Percentiles rank a stretch among this genome's conserved stretches.
Evolutionary conservation across 2,329 filamentous ascomycete species (phyloP).

Genomic region (Stachybotrys chartarum): DNA sequence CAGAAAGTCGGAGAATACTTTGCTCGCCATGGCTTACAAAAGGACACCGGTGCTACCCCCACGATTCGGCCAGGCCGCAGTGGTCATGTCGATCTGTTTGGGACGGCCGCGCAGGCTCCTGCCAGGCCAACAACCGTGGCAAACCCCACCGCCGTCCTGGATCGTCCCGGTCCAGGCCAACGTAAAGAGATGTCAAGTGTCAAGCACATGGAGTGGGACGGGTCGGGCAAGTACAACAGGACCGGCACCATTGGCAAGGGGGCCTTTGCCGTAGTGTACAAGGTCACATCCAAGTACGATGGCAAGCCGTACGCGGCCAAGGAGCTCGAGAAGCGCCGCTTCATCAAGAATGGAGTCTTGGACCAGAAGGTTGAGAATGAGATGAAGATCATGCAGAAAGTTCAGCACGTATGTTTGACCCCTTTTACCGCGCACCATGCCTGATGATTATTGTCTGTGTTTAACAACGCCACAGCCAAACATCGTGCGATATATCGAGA

Average conservation of each 20-base stretch:
- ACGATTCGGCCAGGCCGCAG: slow-evolving; percentile 40
- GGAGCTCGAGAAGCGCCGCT: slow-evolving; percentile 85
- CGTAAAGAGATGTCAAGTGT: slow-evolving; percentile 14
- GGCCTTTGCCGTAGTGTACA: slow-evolving; percentile 90
- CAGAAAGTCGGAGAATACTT: slow-evolving; percentile 66
- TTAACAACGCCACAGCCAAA: slow-evolving; percentile 50
- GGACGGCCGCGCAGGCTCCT: slow-evolving; percentile 12
- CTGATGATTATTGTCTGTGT: too few species aligned
- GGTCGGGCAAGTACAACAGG: slow-evolving; percentile 78
- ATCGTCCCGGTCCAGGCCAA: slow-evolving; percentile 11
- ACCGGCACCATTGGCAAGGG: slow-evolving; percentile 80
- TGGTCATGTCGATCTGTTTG: slow-evolving; percentile 35
- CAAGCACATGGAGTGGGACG: slow-evolving; percentile 63
- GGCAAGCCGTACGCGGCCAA: slow-evolving; percentile 85
- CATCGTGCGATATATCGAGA: slow-evolving; percentile 86
- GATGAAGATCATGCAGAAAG: slow-evolving; percentile 86
- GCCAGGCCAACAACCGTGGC: not conserved
- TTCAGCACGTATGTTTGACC: slow-evolving; percentile 63
- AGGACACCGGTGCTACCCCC: slow-evolving; percentile 21
- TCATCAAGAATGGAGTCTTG: slow-evolving; percentile 85
- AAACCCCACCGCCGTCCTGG: not conserved
- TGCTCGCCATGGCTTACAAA: slow-evolving; percentile 23
- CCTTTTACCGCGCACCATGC: not conserved
- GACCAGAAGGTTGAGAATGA: slow-evolving; percentile 94
- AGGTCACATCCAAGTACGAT: slow-evolving; percentile 77